Evolutionary conservation across 495 filamentous ascomycete species (phyloP), one percentile per base, ranked within the genome.

Genomic region (Parachaetomium inaequale): DNA sequence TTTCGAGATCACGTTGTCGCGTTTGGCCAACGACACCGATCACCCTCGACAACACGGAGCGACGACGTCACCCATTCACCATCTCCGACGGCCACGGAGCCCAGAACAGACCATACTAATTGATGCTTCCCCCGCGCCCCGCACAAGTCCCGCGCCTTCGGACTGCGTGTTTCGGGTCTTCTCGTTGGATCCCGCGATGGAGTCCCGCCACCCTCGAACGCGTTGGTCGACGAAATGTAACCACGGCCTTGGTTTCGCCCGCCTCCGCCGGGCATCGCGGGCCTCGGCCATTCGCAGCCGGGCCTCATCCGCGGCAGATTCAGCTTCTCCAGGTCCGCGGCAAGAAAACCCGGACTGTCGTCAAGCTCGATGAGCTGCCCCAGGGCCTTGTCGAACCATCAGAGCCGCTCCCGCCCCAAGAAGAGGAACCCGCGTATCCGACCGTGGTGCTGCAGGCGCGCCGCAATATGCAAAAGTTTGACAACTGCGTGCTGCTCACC

Each of bases 391-490:
- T 88, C 45, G 56, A 59, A 23, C 49, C 66, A 45, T 55, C 64
- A 17, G 36, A 66, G 26, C 68, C 68, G 7, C 65, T 66, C 11
- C 65, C 68, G 3, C 77, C 79, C 23, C 29, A 63, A 4, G 81
- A 80, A 36, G 66, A 81, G 38, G 80, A 73, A 25, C 88, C 89
- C 25, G 74, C 78, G 43, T 96, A 95, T 70, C 93, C 94, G 4
- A 87, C 90, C 12, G 91, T 96, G 12, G 78, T 98, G n/a, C 86
- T 90, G 66, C 91, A 95, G 68, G 92, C 90, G n/a, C 82, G 85
- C 38, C 89, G 87, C 61, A 93, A 96, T 70, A 96, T 98, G 89
- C 82, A 84, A 59, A 91, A 87, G 65, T 96, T 95, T 77, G 84
- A 87, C 66, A 89, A 92, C 64, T 96, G 91, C 73, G 88, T 98